Base-by-base conservation (phyloP, 345 rosid genomes). In the Clarkia xantiana region DNA sequence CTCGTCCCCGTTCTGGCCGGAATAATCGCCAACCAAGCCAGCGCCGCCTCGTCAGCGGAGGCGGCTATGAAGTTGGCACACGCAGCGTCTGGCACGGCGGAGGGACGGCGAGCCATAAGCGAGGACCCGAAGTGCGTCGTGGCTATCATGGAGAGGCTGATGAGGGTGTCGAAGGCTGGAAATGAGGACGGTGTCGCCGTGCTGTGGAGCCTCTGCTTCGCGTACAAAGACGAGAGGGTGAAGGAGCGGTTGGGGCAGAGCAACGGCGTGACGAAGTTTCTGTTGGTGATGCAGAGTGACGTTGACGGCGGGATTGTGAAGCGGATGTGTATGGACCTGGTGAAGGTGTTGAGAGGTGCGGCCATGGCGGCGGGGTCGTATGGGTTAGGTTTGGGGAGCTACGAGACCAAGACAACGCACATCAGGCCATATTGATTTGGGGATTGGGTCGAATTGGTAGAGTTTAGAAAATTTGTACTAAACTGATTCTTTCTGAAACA, bases 121-220 rank as follows among this genome's bases (percentile, higher is more conserved):
- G 56, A 60, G 36, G 76, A 68, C 42, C 13, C 59, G 15, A 58
- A 2, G 45, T 67, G 78, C 45, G 59, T 53, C 45, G 70, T 54
- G 56, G 69, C 74, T 14, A 62, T 68, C 65, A 64, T 63, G 62
- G 67, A 60, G 49, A 70, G 54, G 56, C 39, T 73, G 56, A 53
- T 73, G 65, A 72, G 69, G 58, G 64, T 64, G 22, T 48, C 66
- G 44, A 53, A 22, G 18, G 51, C 51, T 36, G 66, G 71, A 52
- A 76, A 70, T 59, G 76, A 72, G 61, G 71, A 70, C 16, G 74
- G 67, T 15, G 69, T 70, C 59, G 61, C 55, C 60, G 55, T 73
- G 53, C 34, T 76, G 45, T 76, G 82, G 82, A 63, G 70, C 49
- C 40, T 68, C 59, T 73, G 82, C 14, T 76, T 58, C 15, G 16